Percentiles rank a stretch among this genome's conserved stretches.
Evolutionary conservation across 2,329 filamentous ascomycete genomes (phyloP).

Genomic region (Ophiostoma populinum): DNA sequence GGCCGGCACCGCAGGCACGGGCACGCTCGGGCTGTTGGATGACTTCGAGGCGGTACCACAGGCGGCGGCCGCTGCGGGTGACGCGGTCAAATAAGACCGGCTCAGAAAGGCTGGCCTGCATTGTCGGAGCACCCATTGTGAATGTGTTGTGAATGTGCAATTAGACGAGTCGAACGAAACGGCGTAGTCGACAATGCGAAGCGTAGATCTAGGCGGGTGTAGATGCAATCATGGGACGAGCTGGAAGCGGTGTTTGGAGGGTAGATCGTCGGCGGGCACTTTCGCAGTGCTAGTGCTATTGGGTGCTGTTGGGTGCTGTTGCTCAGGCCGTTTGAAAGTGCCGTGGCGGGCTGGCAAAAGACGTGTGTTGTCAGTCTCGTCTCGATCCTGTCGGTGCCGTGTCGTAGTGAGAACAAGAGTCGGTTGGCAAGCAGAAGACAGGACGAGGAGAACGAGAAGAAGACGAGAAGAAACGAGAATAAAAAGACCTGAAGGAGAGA

Average conservation of each 20-base stretch:
- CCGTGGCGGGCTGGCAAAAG: too few species aligned
- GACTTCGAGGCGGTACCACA: conserved; percentile 70
- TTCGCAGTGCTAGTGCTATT: too few species aligned
- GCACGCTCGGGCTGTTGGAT: conserved; percentile 91
- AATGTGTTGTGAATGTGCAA: neutral
- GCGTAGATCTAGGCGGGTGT: too few species aligned
- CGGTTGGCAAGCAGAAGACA: neutral
- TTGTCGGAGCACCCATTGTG: conserved; percentile 7
- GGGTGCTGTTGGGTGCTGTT: too few species aligned
- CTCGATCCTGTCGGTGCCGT: neutral
- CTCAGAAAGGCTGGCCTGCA: conserved; percentile 12
- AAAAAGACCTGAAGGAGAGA: neutral
- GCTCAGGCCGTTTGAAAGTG: too few species aligned
- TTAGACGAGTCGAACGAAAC: neutral
- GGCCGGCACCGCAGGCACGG: conserved; percentile 84
- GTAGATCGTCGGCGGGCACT: too few species aligned
- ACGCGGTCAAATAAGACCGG: conserved; percentile 26
- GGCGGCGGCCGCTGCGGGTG: conserved; percentile 57
- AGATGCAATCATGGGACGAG: too few species aligned
- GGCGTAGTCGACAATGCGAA: too few species aligned
- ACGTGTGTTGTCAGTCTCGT: too few species aligned
- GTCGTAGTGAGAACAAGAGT: neutral
- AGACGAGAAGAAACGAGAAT: neutral
- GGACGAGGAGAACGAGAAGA: neutral
- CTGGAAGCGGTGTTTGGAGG: too few species aligned